Base-by-base conservation (phyloP, 441 rosid genomes). In the Populus trichocarpa region DNA sequence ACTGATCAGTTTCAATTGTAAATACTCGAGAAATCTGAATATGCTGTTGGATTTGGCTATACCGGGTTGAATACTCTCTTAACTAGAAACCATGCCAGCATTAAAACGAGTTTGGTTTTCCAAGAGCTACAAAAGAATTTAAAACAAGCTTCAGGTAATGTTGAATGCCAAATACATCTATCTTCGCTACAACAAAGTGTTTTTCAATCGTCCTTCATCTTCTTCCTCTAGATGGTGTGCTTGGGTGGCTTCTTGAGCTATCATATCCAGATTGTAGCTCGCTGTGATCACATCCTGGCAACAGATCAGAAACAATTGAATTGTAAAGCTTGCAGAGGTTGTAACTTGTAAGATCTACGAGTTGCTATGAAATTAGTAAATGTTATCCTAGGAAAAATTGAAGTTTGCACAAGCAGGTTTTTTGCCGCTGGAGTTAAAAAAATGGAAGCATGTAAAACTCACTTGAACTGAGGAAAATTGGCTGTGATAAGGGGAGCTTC, bases 381-480 rank as follows among this genome's bases (percentile, higher is more conserved):
- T 14, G 12, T 1, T 64, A 42, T 28, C 50, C 14, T 64, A 5
- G 18, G 22, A 36, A 63, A n/a, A 32, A 23, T 20, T 23, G 0
- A 26, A 23, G 26, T 72, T 32, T n/a, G 26, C 23, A 66, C 28
- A 0, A 26, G 20, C 38, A 30, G 28, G 8, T 2, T 68, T 13
- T 12, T 38, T 28, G 3, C 4, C 10, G 25, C 5, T 26, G 12
- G 7, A 69, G 65, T 69, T 32, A 14, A 72, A 25, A 68, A 22
- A 61, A 23, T 5, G 32, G 65, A n/a, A 36, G 32, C 36, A 22
- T 46, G 38, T 28, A 33, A 67, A 50, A 74, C 85, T 82, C 32
- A 84, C 90, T 71, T 83, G 85, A 63, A 64, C 35, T 23, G 82
- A 65, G 71, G 92, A 86, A 82, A 13, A 50, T 38, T 84, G 85